These are phyloP conservation scores for Melaleuca alternifolia DNA, from an alignment of 345 rosid species.

Conservation along the genomic window DNA sequence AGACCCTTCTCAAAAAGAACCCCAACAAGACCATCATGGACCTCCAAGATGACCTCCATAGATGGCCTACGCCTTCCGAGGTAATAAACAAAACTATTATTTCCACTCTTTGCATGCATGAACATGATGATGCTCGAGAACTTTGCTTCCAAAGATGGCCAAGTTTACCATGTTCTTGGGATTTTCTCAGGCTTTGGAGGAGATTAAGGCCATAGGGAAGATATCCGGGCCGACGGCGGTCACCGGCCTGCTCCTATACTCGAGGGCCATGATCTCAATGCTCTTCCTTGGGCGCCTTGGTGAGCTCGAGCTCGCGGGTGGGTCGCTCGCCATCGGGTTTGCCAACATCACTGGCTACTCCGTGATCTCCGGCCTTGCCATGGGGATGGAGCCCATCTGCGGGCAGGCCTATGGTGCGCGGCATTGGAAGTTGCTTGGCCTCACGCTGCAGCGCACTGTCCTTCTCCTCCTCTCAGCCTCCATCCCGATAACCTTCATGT, in stretches of 20 bases:
- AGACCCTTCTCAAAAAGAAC: conserved; percentile 21
- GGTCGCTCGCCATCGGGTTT: conserved; percentile 88
- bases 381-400: conserved; percentile 99
- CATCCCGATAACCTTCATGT: conserved; percentile 71
- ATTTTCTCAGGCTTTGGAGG: conserved; percentile 51
- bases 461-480: conserved; percentile 83
- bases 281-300: conserved; percentile 96
- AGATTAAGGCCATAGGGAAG: conserved; percentile 76
- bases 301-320: conserved; percentile 90
- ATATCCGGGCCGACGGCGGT: conserved; percentile 85
- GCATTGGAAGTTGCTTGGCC: conserved; percentile 76
- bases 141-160: background rate
- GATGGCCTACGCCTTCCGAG: conserved; percentile 86
- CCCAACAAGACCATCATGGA: conserved; percentile 18
- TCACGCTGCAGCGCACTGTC: conserved; percentile 88
- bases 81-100: conserved; percentile 19
- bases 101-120: background rate
- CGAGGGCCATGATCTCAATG: conserved; percentile 98
- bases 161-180: background rate
- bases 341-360: conserved; percentile 99
- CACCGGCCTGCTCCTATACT: conserved; percentile 75
- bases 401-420: conserved; percentile 97
- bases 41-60: conserved; percentile 21
- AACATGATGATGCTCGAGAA: background rate
- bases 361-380: conserved; percentile 90